Percentiles rank a stretch among this genome's conserved stretches.
Conservation (phyloP, 2,329 filamentous ascomycete genomes). For the Elsinoe arachidis region DNA sequence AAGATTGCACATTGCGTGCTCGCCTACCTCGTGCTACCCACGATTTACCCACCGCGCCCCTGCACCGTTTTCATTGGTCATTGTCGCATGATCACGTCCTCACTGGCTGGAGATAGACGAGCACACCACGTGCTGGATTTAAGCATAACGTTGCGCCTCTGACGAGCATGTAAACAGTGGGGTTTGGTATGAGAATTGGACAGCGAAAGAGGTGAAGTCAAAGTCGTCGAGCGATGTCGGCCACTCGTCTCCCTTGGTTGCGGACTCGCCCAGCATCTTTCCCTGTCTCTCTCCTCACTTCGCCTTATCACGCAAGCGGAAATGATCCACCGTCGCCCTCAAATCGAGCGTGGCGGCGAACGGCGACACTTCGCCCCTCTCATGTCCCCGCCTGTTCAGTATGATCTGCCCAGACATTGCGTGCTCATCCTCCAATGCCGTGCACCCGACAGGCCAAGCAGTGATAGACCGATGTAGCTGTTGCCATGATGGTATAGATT, state of each 20-base stretch:
- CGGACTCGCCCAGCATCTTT: neutral
- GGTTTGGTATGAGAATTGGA: too few species aligned
- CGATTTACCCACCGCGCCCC: neutral
- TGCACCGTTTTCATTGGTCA: neutral
- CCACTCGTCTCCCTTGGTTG: too few species aligned
- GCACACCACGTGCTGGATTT: neutral
- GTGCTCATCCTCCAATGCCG: conserved; percentile 8
- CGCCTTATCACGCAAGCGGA: conserved; percentile 6
- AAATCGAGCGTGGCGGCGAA: neutral
- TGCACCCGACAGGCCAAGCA: conserved; percentile 8
- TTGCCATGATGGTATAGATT: conserved; percentile 1
- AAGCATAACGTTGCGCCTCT: neutral
- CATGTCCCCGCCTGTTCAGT: neutral
- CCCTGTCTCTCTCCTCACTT: neutral
- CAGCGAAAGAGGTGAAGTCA: neutral
- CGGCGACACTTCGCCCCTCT: neutral
- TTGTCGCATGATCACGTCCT: neutral
- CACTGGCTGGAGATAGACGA: conserved; percentile 7
- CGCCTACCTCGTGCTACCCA: neutral
- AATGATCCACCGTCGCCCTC: neutral
- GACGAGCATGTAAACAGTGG: neutral
- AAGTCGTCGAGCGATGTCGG: neutral
- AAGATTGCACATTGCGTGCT: conserved; percentile 5
- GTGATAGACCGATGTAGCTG: neutral
- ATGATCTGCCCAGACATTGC: conserved; percentile 5